phyloP scores from a whole-genome alignment of 352 stramenopile genomes.

The Phytophthora capsici region DNA sequence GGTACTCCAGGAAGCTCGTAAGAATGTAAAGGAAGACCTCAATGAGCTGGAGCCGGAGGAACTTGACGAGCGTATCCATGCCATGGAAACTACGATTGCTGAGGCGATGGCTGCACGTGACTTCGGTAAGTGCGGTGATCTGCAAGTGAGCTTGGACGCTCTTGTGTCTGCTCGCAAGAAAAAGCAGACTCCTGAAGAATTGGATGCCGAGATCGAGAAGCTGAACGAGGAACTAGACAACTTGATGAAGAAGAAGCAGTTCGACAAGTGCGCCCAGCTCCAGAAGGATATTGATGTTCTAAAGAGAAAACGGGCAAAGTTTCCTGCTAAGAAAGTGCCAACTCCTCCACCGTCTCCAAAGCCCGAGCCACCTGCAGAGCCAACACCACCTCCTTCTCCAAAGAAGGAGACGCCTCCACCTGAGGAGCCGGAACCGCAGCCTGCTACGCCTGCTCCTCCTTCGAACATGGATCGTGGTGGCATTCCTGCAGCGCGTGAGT shows the following conservation, averaged over 20 bases:
- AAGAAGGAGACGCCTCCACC: slow-evolving; percentile 26
- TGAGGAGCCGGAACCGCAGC: slow-evolving; percentile 21
- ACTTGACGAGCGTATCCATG: slow-evolving; percentile 80
- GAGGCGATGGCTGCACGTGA: slow-evolving; percentile 80
- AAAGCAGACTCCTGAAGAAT: slow-evolving; percentile 84
- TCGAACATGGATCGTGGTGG: slow-evolving; percentile 43
- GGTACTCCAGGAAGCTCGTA: slow-evolving; percentile 74
- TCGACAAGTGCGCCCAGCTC: slow-evolving; percentile 87
- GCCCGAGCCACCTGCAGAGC: slow-evolving; percentile 36
- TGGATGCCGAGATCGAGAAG: slow-evolving; percentile 79
- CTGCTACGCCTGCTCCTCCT: slow-evolving; percentile 30
- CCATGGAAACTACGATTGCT: slow-evolving; percentile 70
- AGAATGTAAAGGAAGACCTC: slow-evolving; percentile 83
- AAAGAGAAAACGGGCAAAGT: slow-evolving; percentile 75
- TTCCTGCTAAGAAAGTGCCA: slow-evolving; percentile 44
- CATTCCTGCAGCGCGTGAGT: slow-evolving; percentile 22
- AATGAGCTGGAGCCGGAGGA: slow-evolving; percentile 87
- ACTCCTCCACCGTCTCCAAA: slow-evolving; percentile 42
- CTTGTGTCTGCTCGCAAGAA: slow-evolving; percentile 81
- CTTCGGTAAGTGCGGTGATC: slow-evolving; percentile 77
- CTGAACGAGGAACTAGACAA: slow-evolving; percentile 72
- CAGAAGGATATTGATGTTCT: slow-evolving; percentile 85
- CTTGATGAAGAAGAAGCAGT: slow-evolving; percentile 85
- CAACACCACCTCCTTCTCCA: slow-evolving; percentile 29
- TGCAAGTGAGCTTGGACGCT: slow-evolving; percentile 75